Percentiles rank a stretch among this genome's conserved stretches.
Evolutionary conservation across 805 yeast species (phyloP).

Genomic region (Ogataea siamensis): DNA sequence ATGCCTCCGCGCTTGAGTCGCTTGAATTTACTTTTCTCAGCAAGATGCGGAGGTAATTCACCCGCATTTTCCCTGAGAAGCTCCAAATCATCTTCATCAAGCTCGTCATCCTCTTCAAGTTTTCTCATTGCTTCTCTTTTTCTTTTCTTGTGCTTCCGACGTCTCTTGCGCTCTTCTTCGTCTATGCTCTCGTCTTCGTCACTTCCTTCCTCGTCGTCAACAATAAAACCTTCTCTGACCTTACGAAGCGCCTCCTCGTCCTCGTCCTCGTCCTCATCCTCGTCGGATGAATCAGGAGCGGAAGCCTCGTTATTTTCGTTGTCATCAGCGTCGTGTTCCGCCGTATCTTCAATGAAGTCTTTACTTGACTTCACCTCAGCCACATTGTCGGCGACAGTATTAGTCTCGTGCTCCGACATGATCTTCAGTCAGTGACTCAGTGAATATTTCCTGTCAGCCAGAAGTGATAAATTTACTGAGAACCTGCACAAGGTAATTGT

Average conservation of each 20-base stretch:
- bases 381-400: constrained; percentile 2
- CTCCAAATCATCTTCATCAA: constrained; percentile 95
- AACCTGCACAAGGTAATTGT: constrained; percentile 4
- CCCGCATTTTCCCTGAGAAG: constrained; percentile 89
- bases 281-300: constrained; percentile 74
- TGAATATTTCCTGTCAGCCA: background rate
- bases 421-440: background rate
- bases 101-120: constrained; percentile 53
- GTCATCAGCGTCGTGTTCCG: constrained; percentile 31
- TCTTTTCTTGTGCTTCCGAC: constrained; percentile 38
- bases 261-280: constrained; percentile 81
- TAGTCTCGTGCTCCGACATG: constrained; percentile 24
- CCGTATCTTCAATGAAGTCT: constrained; percentile 27
- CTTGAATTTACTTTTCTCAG: constrained; percentile 56
- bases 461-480: background rate
- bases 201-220: constrained; percentile 79
- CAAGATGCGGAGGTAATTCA: constrained; percentile 44
- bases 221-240: constrained; percentile 90
- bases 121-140: constrained; percentile 34
- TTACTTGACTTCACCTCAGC: background rate
- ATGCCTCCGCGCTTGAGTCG: constrained; percentile 76
- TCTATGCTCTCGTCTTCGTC: constrained; percentile 33
- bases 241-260: constrained; percentile 86
- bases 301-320: constrained; percentile 35
- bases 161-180: constrained; percentile 35